Evolutionary conservation across 2,329 filamentous ascomycete genomes (phyloP).

Genomic region (Bretziella fagacearum): DNA sequence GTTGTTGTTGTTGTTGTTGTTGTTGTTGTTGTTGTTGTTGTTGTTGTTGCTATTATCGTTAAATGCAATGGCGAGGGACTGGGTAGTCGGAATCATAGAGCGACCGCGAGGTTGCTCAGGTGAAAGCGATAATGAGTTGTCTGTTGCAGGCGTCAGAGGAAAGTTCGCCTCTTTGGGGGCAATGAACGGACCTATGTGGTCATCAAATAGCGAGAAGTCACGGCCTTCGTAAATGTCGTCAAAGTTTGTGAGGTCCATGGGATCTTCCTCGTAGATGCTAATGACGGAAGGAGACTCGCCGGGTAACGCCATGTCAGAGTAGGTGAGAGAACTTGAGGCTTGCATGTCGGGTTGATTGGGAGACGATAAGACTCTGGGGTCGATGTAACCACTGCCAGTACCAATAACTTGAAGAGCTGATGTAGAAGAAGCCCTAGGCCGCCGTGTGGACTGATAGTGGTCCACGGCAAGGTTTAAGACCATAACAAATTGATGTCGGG

Average conservation of each 20-base stretch:
- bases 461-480: background rate
- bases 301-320: background rate
- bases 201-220: background rate
- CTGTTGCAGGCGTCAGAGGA: conserved; percentile 8
- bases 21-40: too few relatives aligned
- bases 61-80: too few relatives aligned
- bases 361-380: background rate
- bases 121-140: conserved; percentile 3
- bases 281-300: background rate
- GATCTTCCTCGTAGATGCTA: background rate
- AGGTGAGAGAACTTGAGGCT: background rate
- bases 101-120: background rate
- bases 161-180: background rate
- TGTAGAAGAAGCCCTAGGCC: background rate
- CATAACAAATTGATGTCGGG: background rate
- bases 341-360: background rate
- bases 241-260: background rate
- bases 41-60: too few relatives aligned
- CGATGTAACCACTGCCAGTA: background rate
- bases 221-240: background rate
- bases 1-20: too few relatives aligned
- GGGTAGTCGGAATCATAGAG: background rate
- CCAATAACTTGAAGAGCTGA: background rate
- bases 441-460: background rate
- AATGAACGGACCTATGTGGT: conserved; percentile 2